Base-by-base conservation (phyloP, 257 asterid species). In the Paraleonurus japonicus region DNA sequence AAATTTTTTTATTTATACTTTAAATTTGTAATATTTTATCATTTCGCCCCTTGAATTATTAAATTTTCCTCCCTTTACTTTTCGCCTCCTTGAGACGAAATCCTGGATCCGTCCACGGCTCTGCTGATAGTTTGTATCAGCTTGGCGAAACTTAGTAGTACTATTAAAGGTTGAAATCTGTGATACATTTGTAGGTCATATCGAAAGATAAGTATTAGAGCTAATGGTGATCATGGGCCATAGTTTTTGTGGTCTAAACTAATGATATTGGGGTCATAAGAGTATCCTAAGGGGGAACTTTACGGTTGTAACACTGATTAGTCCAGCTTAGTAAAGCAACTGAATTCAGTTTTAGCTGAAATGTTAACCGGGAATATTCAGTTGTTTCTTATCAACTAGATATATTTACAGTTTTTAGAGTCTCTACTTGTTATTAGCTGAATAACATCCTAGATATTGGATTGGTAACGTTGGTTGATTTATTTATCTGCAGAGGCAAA, bases 271-370 rank as follows among this genome's bases (percentile, higher is more conserved):
- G 16, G 53, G 12, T 28, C 19, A 30, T 43, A 32, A 20, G 15
- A n/a, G 50, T 51, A 9, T 37, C 7, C 8, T 1, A 20, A 0
- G 4, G 24, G 12, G 62, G 26, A 37, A 55, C 20, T 67, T 59
- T 59, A 9, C 17, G 6, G n/a, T 54, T 61, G 17, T 26, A 37
- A 53, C 22, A 48, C 28, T 11, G 7, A 35, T 66, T 26, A 24
- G 58, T 28, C 12, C 30, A 75, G 65, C 74, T 60, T 16, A 60
- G 43, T 33, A 7, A 61, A 61, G 28, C 53, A 75, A 32, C 62
- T 20, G 62, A 43, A 28, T 74, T 58, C 32, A 67, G 48, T 50
- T 54, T 27, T 27, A 8, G 54, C 32, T 26, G 28, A 32, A 26
- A 35, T 12, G 53, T 26, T 20, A 1, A 4, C 23, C 0, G 26